Conservation (phyloP, 2,329 filamentous ascomycete species). For the Pseudogymnoascus sp. region DNA sequence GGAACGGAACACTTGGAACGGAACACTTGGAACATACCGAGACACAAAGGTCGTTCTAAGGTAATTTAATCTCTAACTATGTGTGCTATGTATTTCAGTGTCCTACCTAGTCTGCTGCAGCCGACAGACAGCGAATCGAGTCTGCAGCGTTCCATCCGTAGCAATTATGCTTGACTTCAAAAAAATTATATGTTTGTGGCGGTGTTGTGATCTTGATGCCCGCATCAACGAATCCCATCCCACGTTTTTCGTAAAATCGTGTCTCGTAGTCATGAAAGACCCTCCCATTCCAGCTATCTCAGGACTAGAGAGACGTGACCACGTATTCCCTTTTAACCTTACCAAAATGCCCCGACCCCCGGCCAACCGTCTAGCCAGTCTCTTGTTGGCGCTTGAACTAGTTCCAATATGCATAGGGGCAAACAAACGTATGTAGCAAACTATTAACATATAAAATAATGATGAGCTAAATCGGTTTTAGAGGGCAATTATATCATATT, state of each 20-base stretch:
- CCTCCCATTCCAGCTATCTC: neutral
- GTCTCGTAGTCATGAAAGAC: neutral
- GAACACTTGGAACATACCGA: neutral
- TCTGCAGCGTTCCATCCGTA: neutral
- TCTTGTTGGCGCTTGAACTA: neutral
- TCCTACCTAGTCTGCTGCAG: neutral
- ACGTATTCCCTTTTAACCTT: neutral
- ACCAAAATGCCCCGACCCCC: neutral
- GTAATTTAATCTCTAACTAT: neutral
- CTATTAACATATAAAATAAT: neutral
- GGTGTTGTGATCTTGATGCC: neutral
- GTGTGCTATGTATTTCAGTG: neutral
- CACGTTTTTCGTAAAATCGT: neutral
- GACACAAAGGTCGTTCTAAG: neutral
- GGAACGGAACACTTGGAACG: no score
- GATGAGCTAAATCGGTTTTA: neutral
- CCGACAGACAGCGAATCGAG: neutral
- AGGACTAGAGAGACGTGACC: neutral
- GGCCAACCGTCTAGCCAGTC: neutral
- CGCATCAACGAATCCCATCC: neutral
- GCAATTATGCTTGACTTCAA: neutral
- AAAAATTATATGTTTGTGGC: constrained; percentile 4
- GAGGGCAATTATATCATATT: neutral
- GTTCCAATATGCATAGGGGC: neutral
- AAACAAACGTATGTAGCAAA: constrained; percentile 1